Evolutionary conservation across 331 rosid species (phyloP), one percentile per base, ranked within the genome.

Genomic region (Phaseolus coccineus): DNA sequence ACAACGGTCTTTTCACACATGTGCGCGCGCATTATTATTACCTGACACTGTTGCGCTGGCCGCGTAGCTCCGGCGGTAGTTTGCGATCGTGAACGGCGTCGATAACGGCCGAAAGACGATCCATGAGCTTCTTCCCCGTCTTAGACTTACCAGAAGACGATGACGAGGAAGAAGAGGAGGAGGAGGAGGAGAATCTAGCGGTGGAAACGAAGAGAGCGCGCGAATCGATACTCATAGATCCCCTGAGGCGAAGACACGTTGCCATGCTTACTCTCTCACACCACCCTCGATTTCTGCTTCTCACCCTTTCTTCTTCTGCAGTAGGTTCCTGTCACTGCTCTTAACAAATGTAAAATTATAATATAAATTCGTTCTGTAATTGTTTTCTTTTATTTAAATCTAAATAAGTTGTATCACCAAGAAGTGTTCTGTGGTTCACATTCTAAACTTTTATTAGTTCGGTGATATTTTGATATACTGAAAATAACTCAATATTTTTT

Each of bases 11-110:
- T 0, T 57, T 47, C 14, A 70, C 12, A 30, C 10, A 15, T 1
- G 22, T 33, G 6, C 1, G 13, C 1, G 6, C 2, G 16, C 5
- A 2, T 30, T 67, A 68, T 28, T 2, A 52, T 51, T 62, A 94
- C 98, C 97, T 89, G 77, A 94, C 93, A 64, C 87, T 75, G 85
- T 88, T 89, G 52, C 91, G 92, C 79, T 86, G 98, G 71, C 98
- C 97, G 14, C 97, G 96, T 6, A 94, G 90, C 85, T 94, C 93
- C 0, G 93, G 90, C 37, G 98, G 97, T 25, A 92, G 93, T 81
- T 94, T 92, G 13, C 91, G 85, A 71, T 92, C 97, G 40, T 92
- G 84, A 61, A 86, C 95, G 72, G 93, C 89, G 87, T 94, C 97
- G 19, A 92, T 89, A 10, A 91, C 88, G 22, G 91, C 44, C 0